phyloP scores from a whole-genome alignment of 208 protist genomes.

The Lotmaria passim region DNA sequence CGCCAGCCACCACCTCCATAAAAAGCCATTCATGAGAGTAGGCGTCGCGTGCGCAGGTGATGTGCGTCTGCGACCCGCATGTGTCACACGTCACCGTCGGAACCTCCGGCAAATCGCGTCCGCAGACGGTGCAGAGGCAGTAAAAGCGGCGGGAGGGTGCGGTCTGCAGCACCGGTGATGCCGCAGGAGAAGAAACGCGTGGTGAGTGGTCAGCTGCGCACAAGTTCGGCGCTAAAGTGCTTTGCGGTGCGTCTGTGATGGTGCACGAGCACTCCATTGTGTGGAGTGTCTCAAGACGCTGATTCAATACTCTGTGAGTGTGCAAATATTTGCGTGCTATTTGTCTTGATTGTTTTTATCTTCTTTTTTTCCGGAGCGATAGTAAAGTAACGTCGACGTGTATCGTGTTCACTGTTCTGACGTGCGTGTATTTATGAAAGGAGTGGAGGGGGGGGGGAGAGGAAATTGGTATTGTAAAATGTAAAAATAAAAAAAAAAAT shows the following conservation, averaged over 20 bases:
- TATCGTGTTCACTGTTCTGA: no score
- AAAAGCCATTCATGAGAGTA: conserved; percentile 34
- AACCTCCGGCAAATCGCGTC: conserved; percentile 25
- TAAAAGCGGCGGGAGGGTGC: conserved; percentile 37
- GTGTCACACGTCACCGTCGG: conserved; percentile 35
- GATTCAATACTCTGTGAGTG: no score
- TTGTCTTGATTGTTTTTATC: background rate
- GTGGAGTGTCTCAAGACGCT: no score
- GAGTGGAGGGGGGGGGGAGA: no score
- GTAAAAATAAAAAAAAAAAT: no score
- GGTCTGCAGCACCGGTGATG: background rate
- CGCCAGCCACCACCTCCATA: conserved; percentile 16
- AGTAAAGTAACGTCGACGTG: no score
- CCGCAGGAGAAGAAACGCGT: background rate
- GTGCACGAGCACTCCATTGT: conserved; percentile 6
- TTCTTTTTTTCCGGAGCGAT: no score
- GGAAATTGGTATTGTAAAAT: no score
- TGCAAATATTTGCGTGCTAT: no score
- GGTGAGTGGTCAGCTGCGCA: background rate
- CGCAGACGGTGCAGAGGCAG: conserved; percentile 66
- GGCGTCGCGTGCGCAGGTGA: conserved; percentile 44
- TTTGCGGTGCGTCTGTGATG: background rate
- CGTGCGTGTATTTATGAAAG: no score
- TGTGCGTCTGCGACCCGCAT: conserved; percentile 57
- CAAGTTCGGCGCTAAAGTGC: background rate